These are phyloP conservation scores for Gnetum montanum DNA, from an alignment of 75 land plant species.

Conservation along the genomic window DNA sequence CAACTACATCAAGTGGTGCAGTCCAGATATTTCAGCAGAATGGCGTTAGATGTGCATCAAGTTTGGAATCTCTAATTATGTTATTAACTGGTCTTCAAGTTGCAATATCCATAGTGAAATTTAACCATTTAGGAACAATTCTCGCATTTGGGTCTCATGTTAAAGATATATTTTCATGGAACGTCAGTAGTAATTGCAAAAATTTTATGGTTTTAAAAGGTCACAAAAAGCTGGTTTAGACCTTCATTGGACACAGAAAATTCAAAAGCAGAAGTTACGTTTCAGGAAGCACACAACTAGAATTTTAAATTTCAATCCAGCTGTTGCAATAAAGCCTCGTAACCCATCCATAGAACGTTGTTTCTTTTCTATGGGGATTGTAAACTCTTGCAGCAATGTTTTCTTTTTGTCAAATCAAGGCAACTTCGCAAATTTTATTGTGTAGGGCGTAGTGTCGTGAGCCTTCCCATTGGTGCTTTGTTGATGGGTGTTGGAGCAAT, in stretches of 20 bases:
- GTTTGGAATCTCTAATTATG: slow-evolving; percentile 90
- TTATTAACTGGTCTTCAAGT: slow-evolving; percentile 87
- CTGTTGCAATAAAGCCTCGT: too few species aligned
- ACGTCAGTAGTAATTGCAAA: slow-evolving; percentile 90
- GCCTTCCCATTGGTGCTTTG: too few species aligned
- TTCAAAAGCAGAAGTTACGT: too few species aligned
- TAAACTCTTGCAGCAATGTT: too few species aligned
- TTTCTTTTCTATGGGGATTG: too few species aligned
- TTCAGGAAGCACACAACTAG: too few species aligned
- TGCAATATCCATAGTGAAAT: slow-evolving; percentile 87
- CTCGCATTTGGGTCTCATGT: slow-evolving; percentile 96
- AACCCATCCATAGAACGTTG: too few species aligned
- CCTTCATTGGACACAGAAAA: slow-evolving; percentile 85
- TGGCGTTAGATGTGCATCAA: slow-evolving; percentile 71
- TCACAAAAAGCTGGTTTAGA: slow-evolving; percentile 91
- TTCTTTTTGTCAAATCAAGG: too few species aligned
- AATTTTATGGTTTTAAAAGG: slow-evolving; percentile 95
- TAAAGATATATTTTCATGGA: slow-evolving; percentile 85
- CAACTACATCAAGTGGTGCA: slow-evolving; percentile 17
- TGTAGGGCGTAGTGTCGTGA: too few species aligned
- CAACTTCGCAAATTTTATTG: too few species aligned
- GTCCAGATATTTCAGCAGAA: slow-evolving; percentile 24
- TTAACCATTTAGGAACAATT: slow-evolving; percentile 79
- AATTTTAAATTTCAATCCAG: too few species aligned
- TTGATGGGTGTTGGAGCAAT: too few species aligned